These are phyloP conservation scores for Albugo candida DNA, from an alignment of 352 stramenopile species.

Conservation along the genomic window DNA sequence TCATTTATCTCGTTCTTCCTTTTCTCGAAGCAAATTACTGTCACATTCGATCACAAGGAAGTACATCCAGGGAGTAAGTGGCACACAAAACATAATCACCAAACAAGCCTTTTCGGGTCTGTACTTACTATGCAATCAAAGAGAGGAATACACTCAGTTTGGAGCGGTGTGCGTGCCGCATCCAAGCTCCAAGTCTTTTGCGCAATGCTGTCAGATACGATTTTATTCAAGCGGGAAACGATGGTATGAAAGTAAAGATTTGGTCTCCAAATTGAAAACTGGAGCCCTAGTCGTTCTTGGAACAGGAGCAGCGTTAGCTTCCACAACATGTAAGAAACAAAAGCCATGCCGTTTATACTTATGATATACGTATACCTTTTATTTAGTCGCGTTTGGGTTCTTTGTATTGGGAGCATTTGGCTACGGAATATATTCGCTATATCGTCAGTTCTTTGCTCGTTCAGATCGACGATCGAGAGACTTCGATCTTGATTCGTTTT, in stretches of 20 bases:
- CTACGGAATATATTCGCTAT: slow-evolving; percentile 53
- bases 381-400: slow-evolving; percentile 47
- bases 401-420: slow-evolving; percentile 40
- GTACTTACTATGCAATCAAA: no score
- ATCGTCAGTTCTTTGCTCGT: slow-evolving; percentile 27
- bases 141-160: no score
- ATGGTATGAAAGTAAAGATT: slow-evolving; percentile 22
- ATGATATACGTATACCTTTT: neutral
- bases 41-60: no score
- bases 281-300: slow-evolving; percentile 38
- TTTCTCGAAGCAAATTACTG: no score
- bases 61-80: no score
- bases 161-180: no score
- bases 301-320: slow-evolving; percentile 29
- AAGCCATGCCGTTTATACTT: neutral
- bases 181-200: no score
- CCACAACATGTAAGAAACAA: slow-evolving; percentile 29
- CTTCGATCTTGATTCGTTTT: slow-evolving; percentile 17
- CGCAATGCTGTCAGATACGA: no score
- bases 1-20: no score
- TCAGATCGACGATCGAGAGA: slow-evolving; percentile 21
- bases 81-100: no score
- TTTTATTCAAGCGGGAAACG: slow-evolving; percentile 6
- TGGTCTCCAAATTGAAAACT: slow-evolving; percentile 32
- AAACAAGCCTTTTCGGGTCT: no score